A percentile compares a stretch with the other conserved stretches of the same genome.
phyloP scores from a whole-genome alignment of 2,329 filamentous ascomycete genomes.

The Thermoascus crustaceus region DNA sequence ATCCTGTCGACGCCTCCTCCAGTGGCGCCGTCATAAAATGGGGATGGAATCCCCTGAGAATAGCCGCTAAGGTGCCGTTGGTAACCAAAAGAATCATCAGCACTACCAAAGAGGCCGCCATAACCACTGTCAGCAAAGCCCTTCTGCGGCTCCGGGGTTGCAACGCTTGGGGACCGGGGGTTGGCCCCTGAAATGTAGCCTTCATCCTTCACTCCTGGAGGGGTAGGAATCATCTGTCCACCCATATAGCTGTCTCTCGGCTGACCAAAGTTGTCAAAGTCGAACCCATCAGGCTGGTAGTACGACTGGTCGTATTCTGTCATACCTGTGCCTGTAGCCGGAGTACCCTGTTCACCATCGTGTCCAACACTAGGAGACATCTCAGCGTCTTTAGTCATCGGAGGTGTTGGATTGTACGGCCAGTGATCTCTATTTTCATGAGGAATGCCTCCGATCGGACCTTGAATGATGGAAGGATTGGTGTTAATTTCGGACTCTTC shows the following conservation, averaged over 20 bases:
- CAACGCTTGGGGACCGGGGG: conserved; percentile 43
- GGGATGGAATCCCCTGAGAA: conserved; percentile 83
- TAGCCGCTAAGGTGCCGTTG: conserved; percentile 72
- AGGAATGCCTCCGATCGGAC: conserved; percentile 54
- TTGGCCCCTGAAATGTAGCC: conserved; percentile 78
- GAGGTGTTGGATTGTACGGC: conserved; percentile 50
- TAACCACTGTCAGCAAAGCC: conserved; percentile 41
- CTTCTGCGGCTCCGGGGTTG: conserved; percentile 40
- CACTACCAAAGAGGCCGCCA: conserved; percentile 43
- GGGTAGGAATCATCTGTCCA: conserved; percentile 40
- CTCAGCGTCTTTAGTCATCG: conserved; percentile 37
- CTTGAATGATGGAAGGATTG: conserved; percentile 76
- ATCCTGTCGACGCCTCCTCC: conserved; percentile 85
- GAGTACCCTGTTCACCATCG: too few species aligned
- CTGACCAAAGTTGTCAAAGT: too few species aligned
- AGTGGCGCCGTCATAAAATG: conserved; percentile 82
- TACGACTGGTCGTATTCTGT: conserved; percentile 58
- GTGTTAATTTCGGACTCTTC: conserved; percentile 63
- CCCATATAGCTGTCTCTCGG: conserved; percentile 28
- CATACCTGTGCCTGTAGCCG: too few species aligned
- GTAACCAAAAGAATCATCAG: conserved; percentile 57
- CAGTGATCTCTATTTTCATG: conserved; percentile 45
- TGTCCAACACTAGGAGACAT: too few species aligned
- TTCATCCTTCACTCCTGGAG: conserved; percentile 65
- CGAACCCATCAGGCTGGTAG: too few species aligned